These are phyloP conservation scores for Abrus precatorius DNA, from an alignment of 306 rosid species.

Conservation along the genomic window DNA sequence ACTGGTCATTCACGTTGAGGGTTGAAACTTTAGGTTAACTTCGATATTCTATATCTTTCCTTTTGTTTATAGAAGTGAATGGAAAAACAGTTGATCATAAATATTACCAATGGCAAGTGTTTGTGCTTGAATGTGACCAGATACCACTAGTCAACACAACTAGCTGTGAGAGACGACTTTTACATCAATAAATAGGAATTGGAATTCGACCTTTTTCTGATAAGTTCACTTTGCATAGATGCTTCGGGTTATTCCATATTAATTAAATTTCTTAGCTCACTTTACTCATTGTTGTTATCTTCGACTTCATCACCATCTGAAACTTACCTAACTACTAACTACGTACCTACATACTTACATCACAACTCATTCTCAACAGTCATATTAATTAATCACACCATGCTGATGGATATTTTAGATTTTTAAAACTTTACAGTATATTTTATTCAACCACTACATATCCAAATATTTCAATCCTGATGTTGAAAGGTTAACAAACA, in stretches of 20 bases:
- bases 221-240: constrained; percentile 12
- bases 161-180: constrained; percentile 21
- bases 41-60: background rate
- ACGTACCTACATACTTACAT: background rate
- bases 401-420: background rate
- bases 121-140: constrained; percentile 25
- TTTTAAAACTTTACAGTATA: background rate
- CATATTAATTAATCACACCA: constrained; percentile 1
- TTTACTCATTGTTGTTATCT: background rate
- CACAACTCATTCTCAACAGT: background rate
- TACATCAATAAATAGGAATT: background rate
- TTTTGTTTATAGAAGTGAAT: no score
- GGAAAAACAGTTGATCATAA: background rate
- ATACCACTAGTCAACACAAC: constrained; percentile 22
- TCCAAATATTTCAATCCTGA: constrained; percentile 29
- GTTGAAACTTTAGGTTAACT: background rate
- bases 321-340: constrained; percentile 28
- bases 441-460: constrained; percentile 32
- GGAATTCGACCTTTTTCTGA: background rate
- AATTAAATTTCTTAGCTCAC: background rate
- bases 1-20: background rate
- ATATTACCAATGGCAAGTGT: background rate
- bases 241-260: background rate
- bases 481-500: constrained; percentile 47
- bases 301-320: constrained; percentile 15